Base-by-base conservation (phyloP, 202 grass and related monocot genomes). In the Digitaria exilis region DNA sequence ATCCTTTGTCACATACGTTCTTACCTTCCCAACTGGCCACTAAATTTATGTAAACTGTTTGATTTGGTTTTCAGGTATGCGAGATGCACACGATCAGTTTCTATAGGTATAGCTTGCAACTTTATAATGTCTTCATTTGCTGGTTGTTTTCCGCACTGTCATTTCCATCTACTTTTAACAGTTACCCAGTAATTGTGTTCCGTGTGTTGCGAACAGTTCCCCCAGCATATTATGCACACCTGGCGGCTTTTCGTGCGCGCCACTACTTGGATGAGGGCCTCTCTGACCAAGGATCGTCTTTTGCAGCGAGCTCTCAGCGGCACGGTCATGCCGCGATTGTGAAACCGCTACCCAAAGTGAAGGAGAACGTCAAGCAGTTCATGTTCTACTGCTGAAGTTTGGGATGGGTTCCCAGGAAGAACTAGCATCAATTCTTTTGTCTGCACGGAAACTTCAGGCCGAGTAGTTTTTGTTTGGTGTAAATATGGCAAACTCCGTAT, bases 221-320 rank as follows among this genome's bases (percentile, higher is more conserved):
- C 19, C 95, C 92, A 7, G 95, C 87, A 10, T 93, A 95, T 46
- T 98, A 98, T 60, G 95, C 90, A 1, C 95, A 91, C 49, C 55
- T 97, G 62, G 90, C 75, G 0, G 90, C 95, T 35, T 97, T 88
- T 39, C 86, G 84, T 1, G 92, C 92, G 3, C 90, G 90, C 13
- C 82, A 90, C 39, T 98, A 95, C 75, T 6, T 85, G 49, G 90
- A 98, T 0, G 84, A 86, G 1, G 88, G 87, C 10, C 15, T 41
- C 4, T 89, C 88, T 0, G 92, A 91, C 12, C 67, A 49, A 35
- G 85, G 56, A 0, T 81, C 84, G 0, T 82, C 86, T 4, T 49
- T 43, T 4, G 55, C 16, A 0, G 83, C 44, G 8, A 31, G 24
- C 0, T 46, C 39, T 4, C 26, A 22, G 3, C 28, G 0, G 2